Base-by-base conservation (phyloP, 1,139 yeast species). In the Hyphopichia wangnamkhiaoensis region DNA sequence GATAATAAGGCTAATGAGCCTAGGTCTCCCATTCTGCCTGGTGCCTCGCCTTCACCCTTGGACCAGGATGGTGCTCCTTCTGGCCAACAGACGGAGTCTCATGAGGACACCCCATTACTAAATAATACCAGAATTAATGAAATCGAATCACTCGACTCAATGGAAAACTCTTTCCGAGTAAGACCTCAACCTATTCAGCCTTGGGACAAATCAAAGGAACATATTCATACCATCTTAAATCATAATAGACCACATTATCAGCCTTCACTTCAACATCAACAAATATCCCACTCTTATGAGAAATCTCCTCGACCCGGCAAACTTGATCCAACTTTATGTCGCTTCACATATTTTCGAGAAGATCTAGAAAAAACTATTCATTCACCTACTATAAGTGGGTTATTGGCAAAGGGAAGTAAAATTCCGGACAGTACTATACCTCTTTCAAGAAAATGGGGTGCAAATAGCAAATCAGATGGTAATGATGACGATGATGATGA, bases 291-390 rank as follows among this genome's bases (percentile, higher is more conserved):
- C 12, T 31, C 34, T 25, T 34, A 38, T n/a, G 37, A 34, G 10
- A 35, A 37, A 14, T 17, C 30, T 4, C 30, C 9, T 5, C 24
- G 18, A 13, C 16, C 40, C 2, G 39, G 49, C 30, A 69, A 49
- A 25, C 33, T 45, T 10, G 63, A 57, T 33, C 58, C 60, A 2
- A 60, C 56, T 15, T 41, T 58, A n/a, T 68, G 68, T 43, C 51
- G 98, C 45, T 93, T 87, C 65, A 89, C 98, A 0, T 93, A 91
- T 56, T 93, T 93, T 61, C 73, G 98, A 48, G 96, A 91, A 49
- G 96, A 90, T 53, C 65, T 93, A 49, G 87, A 84, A 15, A 80
- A 89, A 13, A 93, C 98, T 0, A 80, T 93, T 13, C 98, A 93
- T 60, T 81, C 97, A 0, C 93, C 96, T 1, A 83, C 86, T 3